These are phyloP conservation scores for Lycium barbarum DNA, from an alignment of 257 asterid genomes.

Conservation along the genomic window DNA sequence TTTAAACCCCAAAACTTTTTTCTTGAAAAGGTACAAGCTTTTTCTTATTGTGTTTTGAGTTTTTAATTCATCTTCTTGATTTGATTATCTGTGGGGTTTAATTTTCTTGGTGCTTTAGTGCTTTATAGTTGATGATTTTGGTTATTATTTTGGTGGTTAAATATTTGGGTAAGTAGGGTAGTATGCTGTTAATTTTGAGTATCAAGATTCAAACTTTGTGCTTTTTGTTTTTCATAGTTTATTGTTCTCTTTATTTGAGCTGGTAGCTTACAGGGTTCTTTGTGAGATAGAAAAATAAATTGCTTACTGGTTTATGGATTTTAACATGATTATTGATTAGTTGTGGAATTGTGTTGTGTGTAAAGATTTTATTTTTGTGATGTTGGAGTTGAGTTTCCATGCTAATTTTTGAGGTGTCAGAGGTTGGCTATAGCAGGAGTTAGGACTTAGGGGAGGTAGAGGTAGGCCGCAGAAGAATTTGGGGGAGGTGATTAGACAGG, in stretches of 20 bases:
- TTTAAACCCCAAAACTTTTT: background rate
- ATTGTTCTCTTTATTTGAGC: background rate
- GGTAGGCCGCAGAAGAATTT: too few relatives aligned
- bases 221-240: background rate
- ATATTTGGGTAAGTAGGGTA: background rate
- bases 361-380: too few relatives aligned
- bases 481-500: too few relatives aligned
- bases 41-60: background rate
- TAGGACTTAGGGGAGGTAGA: too few relatives aligned
- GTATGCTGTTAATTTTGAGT: background rate
- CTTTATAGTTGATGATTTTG: background rate
- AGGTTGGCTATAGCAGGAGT: too few relatives aligned
- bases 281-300: background rate
- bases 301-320: background rate
- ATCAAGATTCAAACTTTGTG: slow-evolving; percentile 13
- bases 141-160: background rate
- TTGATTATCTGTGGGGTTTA: background rate
- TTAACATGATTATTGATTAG: background rate
- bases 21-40: slow-evolving; percentile 13
- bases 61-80: background rate
- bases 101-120: background rate
- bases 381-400: background rate
- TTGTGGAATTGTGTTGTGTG: background rate
- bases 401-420: background rate
- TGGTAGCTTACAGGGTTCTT: background rate